phyloP scores from a whole-genome alignment of 2,329 filamentous ascomycete genomes.

The Neonectria ditissima region DNA sequence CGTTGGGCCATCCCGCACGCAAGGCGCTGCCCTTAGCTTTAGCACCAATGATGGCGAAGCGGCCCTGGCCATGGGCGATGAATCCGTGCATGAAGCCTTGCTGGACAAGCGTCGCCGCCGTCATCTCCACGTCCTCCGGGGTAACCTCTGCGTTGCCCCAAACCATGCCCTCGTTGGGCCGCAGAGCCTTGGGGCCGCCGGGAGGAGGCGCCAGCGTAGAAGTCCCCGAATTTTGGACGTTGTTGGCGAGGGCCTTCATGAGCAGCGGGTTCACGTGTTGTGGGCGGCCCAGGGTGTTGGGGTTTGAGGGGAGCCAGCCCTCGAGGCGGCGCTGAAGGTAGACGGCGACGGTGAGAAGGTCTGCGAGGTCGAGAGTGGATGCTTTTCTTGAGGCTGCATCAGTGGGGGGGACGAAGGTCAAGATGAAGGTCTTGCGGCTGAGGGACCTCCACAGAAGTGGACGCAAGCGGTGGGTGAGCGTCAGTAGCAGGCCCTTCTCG shows the following conservation, averaged over 20 bases:
- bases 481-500: slow-evolving; percentile 78
- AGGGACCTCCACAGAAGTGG: slow-evolving; percentile 88
- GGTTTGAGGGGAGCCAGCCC: slow-evolving; percentile 62
- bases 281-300: slow-evolving; percentile 50
- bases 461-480: slow-evolving; percentile 81
- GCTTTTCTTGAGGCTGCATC: slow-evolving; percentile 69
- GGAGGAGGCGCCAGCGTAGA: slow-evolving; percentile 62
- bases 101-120: slow-evolving; percentile 80
- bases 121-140: slow-evolving; percentile 78
- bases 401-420: slow-evolving; percentile 77
- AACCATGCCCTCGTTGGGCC: slow-evolving; percentile 70
- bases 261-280: slow-evolving; percentile 63
- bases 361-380: slow-evolving; percentile 78
- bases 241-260: slow-evolving; percentile 64
- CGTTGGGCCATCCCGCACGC: slow-evolving; percentile 79
- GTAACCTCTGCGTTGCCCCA: slow-evolving; percentile 72
- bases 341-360: slow-evolving; percentile 72
- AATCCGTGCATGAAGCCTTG: slow-evolving; percentile 88
- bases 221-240: slow-evolving; percentile 50
- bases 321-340: slow-evolving; percentile 75
- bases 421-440: slow-evolving; percentile 79
- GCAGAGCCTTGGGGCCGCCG: slow-evolving; percentile 60
- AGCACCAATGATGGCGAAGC: slow-evolving; percentile 86
- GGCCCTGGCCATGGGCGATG: slow-evolving; percentile 79
- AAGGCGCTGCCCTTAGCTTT: slow-evolving; percentile 73